Base-by-base conservation (phyloP, 139 green algal species). In the Micromonas commoda region DNA sequence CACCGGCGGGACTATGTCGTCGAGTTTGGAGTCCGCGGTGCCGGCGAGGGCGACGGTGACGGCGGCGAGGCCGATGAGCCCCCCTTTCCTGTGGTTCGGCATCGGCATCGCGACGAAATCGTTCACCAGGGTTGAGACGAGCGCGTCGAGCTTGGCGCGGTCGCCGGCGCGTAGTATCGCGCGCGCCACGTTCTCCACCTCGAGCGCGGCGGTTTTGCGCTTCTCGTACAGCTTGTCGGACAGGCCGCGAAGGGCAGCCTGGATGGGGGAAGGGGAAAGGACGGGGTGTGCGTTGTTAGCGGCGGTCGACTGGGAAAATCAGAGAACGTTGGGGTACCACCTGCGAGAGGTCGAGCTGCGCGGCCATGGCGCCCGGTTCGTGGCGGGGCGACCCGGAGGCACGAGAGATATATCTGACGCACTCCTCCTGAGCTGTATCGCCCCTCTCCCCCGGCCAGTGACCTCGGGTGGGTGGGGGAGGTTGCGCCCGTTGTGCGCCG, bases 161-260 rank as follows among this genome's bases (percentile, higher is more conserved):
- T 76, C 69, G 26, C 16, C 9, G 6, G 69, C 31, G 6, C 16
- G 6, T 9, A 76, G 6, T 9, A 76, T 71, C 9, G 16, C 9
- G 9, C 29, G 6, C 34, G 57, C 9, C 23, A 89, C 6, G 73
- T 85, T 77, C 77, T 91, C 85, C 2, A 91, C 84, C 63, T 94
- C 91, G 57, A 94, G 68, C 4, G 90, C 90, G 2, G 91, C 90
- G 0, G 80, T 34, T 78, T 97, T 97, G 2, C 93, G 84, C 79
- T 93, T 94, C 37, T 98, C 94, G 80, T 98, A 98, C 2, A 96
- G 85, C 85, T 98, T 91, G 82, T 87, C 83, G 31, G 35, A 38
- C 13, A 87, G 54, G 29, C 68, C 76, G 32, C 80, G 65, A 29
- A 87, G 74, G 19, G 76, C 60, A 54, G 19, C 5, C 23, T 28